Conservation (phyloP, 148 eudicot species). For the Spergularia bocconei region DNA sequence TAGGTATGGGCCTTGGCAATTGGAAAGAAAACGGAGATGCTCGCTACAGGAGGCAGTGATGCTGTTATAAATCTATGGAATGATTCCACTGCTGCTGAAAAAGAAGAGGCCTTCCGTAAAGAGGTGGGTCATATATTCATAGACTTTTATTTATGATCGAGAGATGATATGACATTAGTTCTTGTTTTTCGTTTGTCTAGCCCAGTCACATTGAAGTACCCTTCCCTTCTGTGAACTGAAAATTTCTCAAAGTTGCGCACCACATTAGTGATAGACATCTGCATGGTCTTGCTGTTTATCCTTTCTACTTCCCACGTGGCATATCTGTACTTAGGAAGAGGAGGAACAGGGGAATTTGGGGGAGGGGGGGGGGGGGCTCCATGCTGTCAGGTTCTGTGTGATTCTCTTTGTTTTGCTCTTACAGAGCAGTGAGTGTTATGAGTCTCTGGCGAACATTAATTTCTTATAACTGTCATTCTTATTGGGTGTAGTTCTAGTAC, state of each 20-base stretch:
- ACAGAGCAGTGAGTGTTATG: not conserved
- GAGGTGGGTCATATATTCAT: constrained; percentile 44
- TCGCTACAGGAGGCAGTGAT: constrained; percentile 95
- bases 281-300: too few species aligned
- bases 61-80: constrained; percentile 90
- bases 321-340: too few species aligned
- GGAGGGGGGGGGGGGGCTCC: too few species aligned
- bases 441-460: not conserved
- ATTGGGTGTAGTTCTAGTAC: not conserved
- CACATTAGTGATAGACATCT: too few species aligned
- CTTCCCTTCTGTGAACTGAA: not conserved
- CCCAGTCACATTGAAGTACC: not conserved
- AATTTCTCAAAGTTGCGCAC: too few species aligned
- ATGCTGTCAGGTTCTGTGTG: too few species aligned
- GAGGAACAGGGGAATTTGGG: too few species aligned
- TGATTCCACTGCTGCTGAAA: constrained; percentile 85
- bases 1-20: constrained; percentile 96
- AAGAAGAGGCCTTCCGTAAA: constrained; percentile 89
- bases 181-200: not conserved
- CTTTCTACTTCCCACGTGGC: too few species aligned
- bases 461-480: not conserved
- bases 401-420: not conserved
- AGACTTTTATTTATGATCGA: not conserved
- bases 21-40: constrained; percentile 87
- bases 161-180: not conserved